A percentile compares a stretch with the other conserved stretches of the same genome.
These are phyloP conservation scores for Mycena indigotica DNA, from an alignment of 768 basidiomycete genomes.

Conservation along the genomic window DNA sequence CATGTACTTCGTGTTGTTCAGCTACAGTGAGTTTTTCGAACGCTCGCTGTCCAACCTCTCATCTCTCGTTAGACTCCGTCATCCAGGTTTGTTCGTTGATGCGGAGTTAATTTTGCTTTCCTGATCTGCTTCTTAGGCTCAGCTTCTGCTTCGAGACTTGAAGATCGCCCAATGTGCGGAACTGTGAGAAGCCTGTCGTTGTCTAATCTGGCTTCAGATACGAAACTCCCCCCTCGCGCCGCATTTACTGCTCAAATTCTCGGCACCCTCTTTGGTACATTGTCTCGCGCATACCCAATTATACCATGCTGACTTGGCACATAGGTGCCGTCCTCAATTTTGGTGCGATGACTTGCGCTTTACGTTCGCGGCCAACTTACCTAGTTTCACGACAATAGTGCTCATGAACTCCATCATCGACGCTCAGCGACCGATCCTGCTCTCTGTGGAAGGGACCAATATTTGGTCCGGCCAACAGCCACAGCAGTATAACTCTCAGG, in stretches of 20 bases:
- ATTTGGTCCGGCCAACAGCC: slow-evolving; percentile 53
- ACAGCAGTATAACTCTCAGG: slow-evolving; percentile 54
- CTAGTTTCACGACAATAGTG: slow-evolving; percentile 31
- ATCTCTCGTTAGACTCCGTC: slow-evolving; percentile 42
- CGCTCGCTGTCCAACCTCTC: background rate
- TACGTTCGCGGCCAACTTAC: background rate
- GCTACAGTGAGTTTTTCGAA: slow-evolving; percentile 41
- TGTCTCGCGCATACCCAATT: background rate
- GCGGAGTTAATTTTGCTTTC: background rate
- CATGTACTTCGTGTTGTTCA: slow-evolving; percentile 59
- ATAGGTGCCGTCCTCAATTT: slow-evolving; percentile 46
- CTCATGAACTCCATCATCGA: slow-evolving; percentile 63
- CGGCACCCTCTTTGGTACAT: slow-evolving; percentile 47
- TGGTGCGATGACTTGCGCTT: slow-evolving; percentile 28
- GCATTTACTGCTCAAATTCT: slow-evolving; percentile 52
- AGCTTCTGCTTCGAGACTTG: slow-evolving; percentile 47
- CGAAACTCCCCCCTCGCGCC: slow-evolving; percentile 51
- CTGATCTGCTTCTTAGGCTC: slow-evolving; percentile 28
- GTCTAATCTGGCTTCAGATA: slow-evolving; percentile 30
- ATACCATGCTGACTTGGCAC: background rate
- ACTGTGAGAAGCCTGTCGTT: too few species aligned
- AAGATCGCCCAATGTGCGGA: slow-evolving; percentile 47
- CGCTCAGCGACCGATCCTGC: slow-evolving; percentile 49
- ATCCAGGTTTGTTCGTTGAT: slow-evolving; percentile 20
- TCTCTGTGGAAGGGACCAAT: slow-evolving; percentile 59